A percentile compares a stretch with the other conserved stretches of the same genome.
Conservation (phyloP, 1,284 basidiomycete species). For the Chondrostereum purpureum region DNA sequence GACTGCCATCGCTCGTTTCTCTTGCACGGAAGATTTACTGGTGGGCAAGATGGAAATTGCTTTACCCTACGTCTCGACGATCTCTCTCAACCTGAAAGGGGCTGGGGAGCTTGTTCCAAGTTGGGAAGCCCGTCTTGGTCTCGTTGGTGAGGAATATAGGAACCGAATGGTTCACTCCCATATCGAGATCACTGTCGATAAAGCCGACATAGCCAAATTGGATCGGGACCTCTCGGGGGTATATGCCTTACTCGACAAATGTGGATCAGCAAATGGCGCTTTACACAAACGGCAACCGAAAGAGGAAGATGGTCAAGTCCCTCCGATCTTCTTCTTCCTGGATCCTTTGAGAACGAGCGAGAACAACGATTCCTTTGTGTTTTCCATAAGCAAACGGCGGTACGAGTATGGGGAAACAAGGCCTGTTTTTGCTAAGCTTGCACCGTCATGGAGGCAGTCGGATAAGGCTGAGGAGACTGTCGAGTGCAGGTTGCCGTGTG, state of each 20-base stretch:
- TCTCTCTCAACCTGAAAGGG: constrained; percentile 61
- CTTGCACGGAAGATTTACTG: constrained; percentile 53
- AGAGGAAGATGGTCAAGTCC: constrained; percentile 37
- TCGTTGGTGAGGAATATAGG: constrained; percentile 58
- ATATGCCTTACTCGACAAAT: constrained; percentile 78
- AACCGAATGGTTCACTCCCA: constrained; percentile 65
- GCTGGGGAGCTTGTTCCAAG: constrained; percentile 69
- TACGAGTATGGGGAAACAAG: constrained; percentile 78
- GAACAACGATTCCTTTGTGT: constrained; percentile 72
- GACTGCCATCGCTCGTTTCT: constrained; percentile 74
- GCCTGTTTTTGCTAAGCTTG: constrained; percentile 67
- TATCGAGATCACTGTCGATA: constrained; percentile 51
- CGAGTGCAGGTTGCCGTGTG: constrained; percentile 51
- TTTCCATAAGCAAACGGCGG: constrained; percentile 72
- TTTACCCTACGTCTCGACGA: constrained; percentile 54
- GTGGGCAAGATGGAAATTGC: constrained; percentile 79
- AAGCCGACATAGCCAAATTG: constrained; percentile 43
- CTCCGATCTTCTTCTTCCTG: constrained; percentile 76
- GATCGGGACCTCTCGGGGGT: constrained; percentile 79
- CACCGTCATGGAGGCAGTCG: constrained; percentile 73
- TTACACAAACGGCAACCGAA: constrained; percentile 62
- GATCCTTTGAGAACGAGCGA: constrained; percentile 75
- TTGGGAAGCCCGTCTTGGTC: constrained; percentile 83
- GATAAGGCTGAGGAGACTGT: constrained; percentile 42
- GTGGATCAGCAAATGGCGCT: constrained; percentile 85